Evolutionary conservation across 2,329 filamentous ascomycete genomes (phyloP), one percentile per base, ranked within the genome.

Genomic region (Alternaria brassicae): DNA sequence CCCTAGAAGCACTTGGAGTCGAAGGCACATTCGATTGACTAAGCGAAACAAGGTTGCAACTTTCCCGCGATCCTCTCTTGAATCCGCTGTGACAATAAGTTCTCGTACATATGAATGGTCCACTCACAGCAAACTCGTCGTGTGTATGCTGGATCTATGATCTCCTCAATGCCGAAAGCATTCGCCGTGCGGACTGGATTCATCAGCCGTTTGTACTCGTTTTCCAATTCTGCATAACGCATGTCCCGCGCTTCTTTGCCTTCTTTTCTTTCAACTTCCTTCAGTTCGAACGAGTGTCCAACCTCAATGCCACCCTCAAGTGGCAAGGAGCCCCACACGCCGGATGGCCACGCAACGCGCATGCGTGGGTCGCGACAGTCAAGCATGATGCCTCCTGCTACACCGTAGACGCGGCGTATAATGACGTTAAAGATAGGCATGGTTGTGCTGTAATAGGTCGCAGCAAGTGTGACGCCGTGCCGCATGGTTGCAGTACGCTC

Each of bases 231-330:
- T 39, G 80, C 78, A 63, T 88, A 89, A 40, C 81, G 72, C 61
- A 80, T 80, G 17, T 81, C 77, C 48, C 77, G 70, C 53, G 80
- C 81, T 61, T 84, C 82, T 32, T 79, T 75, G 0, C 85, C 85
- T 25, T 79, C 68, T 53, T 81, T 82, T 56, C 83, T 81, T 27
- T 84, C 84, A 30, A 82, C 77, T 62, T 86, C 81, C 58, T 82
- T 84, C 59, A 89, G 71, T 64, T 89, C 87, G 56, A 84, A 83
- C 2, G 84, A 81, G 74, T 89, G 87, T 0, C 83, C 86, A 8
- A 88, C 87, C 65, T 89, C 86, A 32, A 89, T 88, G 0, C 87
- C 87, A 2, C 87, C 88, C 53, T 88, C 86, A 0, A 89, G 76
- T 0, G 88, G 87, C 5, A 89, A 71, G 12, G 83, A 86, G 0